A percentile compares a stretch with the other conserved stretches of the same genome.
These are phyloP conservation scores for Ailanthus altissimus DNA, from an alignment of 345 rosid species.

Conservation along the genomic window DNA sequence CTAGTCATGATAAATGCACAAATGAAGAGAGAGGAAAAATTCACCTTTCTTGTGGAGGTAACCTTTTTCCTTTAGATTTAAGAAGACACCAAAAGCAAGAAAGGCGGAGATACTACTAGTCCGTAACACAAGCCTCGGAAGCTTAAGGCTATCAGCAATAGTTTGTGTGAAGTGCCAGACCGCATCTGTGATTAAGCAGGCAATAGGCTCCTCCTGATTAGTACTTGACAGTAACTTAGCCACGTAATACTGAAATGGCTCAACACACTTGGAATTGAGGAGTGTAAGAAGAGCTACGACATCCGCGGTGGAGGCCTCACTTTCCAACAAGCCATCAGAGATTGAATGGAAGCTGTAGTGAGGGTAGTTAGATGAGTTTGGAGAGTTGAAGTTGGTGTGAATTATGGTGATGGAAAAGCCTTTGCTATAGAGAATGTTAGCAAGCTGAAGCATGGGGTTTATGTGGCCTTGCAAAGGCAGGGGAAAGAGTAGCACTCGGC, in stretches of 20 bases:
- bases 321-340: constrained; percentile 16
- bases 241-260: constrained; percentile 42
- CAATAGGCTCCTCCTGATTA: constrained; percentile 31
- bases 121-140: constrained; percentile 49
- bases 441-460: constrained; percentile 44
- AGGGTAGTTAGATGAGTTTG: constrained; percentile 31
- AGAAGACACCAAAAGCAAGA: constrained; percentile 26
- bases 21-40: not conserved
- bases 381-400: constrained; percentile 39
- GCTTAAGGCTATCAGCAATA: constrained; percentile 39
- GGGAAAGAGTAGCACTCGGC: constrained; percentile 27
- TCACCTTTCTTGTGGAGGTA: constrained; percentile 34
- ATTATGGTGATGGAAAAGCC: constrained; percentile 39
- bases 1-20: not conserved
- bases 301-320: constrained; percentile 9
- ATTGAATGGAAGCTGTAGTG: constrained; percentile 30
- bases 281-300: constrained; percentile 13
- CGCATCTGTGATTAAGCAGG: constrained; percentile 57
- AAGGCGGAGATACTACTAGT: constrained; percentile 37
- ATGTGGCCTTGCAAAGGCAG: constrained; percentile 43
- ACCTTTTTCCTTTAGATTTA: constrained; percentile 33
- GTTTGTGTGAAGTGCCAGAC: constrained; percentile 38
- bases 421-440: constrained; percentile 34
- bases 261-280: constrained; percentile 9
- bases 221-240: constrained; percentile 30